Conservation (phyloP, 1,284 basidiomycete species). For the Xanthoconium separans region DNA sequence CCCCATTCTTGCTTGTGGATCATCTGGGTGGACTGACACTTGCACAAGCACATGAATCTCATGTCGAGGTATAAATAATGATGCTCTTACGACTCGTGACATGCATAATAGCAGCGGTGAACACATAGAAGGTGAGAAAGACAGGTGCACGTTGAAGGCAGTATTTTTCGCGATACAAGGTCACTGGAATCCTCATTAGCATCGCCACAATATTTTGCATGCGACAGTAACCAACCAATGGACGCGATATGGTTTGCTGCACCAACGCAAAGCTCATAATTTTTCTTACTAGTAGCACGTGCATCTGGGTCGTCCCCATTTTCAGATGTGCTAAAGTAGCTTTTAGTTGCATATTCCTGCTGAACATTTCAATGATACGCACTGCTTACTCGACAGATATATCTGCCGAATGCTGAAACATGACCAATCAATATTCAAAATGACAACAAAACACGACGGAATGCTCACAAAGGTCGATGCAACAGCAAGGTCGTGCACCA, state of each 20-base stretch:
- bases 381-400: slow-evolving; percentile 30
- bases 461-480: slow-evolving; percentile 78
- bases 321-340: slow-evolving; percentile 28
- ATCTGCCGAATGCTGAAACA: slow-evolving; percentile 27
- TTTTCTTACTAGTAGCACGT: slow-evolving; percentile 57
- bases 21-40: slow-evolving; percentile 60
- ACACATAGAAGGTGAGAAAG: slow-evolving; percentile 80
- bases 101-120: slow-evolving; percentile 83
- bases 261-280: slow-evolving; percentile 66
- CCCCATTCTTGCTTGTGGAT: slow-evolving; percentile 67
- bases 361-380: slow-evolving; percentile 5
- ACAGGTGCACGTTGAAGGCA: slow-evolving; percentile 64
- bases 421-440: not conserved
- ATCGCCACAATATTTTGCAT: not conserved
- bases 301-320: slow-evolving; percentile 48
- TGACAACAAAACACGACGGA: not conserved
- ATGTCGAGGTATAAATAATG: not conserved
- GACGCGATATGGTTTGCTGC: slow-evolving; percentile 81
- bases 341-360: slow-evolving; percentile 21
- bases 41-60: slow-evolving; percentile 5
- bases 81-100: slow-evolving; percentile 53
- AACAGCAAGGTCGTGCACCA: slow-evolving; percentile 80
- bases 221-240: slow-evolving; percentile 48
- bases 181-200: slow-evolving; percentile 37
- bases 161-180: slow-evolving; percentile 62